These are phyloP conservation scores for Penicillium decumbens DNA, from an alignment of 2,329 filamentous ascomycete genomes.

Conservation along the genomic window DNA sequence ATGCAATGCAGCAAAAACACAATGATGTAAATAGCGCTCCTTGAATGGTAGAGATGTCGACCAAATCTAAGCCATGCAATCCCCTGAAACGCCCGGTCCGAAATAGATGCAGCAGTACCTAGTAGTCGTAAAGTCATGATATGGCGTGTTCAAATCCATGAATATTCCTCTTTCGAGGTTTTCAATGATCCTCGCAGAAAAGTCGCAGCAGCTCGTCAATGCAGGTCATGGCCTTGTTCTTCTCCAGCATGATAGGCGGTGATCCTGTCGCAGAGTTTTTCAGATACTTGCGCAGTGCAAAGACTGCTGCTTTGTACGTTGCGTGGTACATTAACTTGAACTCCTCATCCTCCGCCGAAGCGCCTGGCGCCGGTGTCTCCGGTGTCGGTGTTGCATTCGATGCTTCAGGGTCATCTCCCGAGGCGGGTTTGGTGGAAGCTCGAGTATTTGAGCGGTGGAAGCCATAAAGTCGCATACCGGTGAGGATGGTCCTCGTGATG, in stretches of 20 bases:
- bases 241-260: conserved; percentile 29
- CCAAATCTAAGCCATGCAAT: neutral
- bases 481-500: conserved; percentile 42
- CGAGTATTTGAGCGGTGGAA: conserved; percentile 34
- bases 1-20: neutral
- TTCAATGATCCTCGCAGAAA: conserved; percentile 39
- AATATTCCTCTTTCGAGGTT: neutral
- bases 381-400: conserved; percentile 8
- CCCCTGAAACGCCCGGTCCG: conserved; percentile 6
- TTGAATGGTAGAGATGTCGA: neutral
- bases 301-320: conserved; percentile 42
- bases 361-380: conserved; percentile 16
- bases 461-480: conserved; percentile 43
- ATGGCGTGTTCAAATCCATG: neutral
- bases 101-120: conserved; percentile 11
- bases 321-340: conserved; percentile 45
- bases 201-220: conserved; percentile 41
- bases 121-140: conserved; percentile 15
- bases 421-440: conserved; percentile 15
- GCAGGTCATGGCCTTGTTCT: conserved; percentile 39
- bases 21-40: neutral
- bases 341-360: conserved; percentile 35
- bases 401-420: conserved; percentile 11
- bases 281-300: conserved; percentile 41
- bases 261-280: conserved; percentile 19